phyloP scores from a whole-genome alignment of 768 basidiomycete genomes.

The Termitomyces sp. region DNA sequence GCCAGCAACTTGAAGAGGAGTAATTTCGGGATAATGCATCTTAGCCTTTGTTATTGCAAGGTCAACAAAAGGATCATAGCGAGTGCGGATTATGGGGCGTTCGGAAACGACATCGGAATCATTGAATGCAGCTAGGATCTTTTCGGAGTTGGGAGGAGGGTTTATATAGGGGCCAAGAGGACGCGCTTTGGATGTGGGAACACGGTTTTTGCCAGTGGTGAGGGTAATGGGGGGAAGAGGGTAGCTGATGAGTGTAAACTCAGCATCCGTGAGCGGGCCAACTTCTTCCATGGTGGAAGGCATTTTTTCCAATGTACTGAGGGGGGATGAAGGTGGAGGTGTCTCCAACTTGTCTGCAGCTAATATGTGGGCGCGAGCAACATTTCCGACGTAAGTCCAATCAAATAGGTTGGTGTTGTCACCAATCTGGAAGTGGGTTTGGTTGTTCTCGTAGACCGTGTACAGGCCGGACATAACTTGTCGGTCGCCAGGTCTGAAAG shows the following conservation, averaged over 20 bases:
- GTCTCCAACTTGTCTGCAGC: constrained; percentile 83
- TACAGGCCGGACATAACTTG: constrained; percentile 81
- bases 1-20: constrained; percentile 80
- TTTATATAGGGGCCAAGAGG: constrained; percentile 80
- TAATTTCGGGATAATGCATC: constrained; percentile 35
- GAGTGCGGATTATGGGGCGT: constrained; percentile 65
- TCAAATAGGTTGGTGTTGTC: constrained; percentile 92
- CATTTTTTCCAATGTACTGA: constrained; percentile 30
- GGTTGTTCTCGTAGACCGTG: constrained; percentile 72
- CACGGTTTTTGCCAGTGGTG: constrained; percentile 59
- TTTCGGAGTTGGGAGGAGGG: constrained; percentile 52
- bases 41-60: constrained; percentile 50
- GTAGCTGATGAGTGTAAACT: constrained; percentile 37
- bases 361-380: constrained; percentile 90
- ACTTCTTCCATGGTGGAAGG: constrained; percentile 34
- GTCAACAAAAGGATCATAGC: constrained; percentile 78
- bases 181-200: constrained; percentile 78
- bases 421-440: constrained; percentile 93
- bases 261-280: constrained; percentile 36
- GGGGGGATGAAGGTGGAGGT: constrained; percentile 40
- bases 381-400: constrained; percentile 96
- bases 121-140: constrained; percentile 55
- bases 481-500: constrained; percentile 80
- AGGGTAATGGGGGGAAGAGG: constrained; percentile 60
- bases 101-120: constrained; percentile 35